Conservation (phyloP, 768 basidiomycete species). For the Rubroboletus pulcherrimus region DNA sequence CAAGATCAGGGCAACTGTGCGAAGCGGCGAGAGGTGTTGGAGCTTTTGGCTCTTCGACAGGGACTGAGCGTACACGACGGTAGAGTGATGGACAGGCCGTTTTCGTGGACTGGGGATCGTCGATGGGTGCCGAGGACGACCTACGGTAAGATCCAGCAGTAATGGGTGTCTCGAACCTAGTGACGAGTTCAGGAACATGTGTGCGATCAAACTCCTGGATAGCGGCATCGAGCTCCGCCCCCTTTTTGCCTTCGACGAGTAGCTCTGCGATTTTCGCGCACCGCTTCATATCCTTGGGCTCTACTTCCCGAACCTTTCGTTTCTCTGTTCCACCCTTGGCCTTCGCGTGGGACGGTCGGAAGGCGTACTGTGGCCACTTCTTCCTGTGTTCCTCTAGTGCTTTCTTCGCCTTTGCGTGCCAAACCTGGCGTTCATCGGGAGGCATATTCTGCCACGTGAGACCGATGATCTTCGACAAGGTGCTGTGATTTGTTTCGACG, state of each 20-base stretch:
- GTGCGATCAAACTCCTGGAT: constrained; percentile 56
- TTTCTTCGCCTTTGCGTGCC: constrained; percentile 72
- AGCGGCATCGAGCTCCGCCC: constrained; percentile 56
- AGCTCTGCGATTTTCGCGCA: constrained; percentile 67
- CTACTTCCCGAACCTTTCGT: constrained; percentile 35
- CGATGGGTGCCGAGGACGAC: constrained; percentile 59
- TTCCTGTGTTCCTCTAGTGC: constrained; percentile 73
- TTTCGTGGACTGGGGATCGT: constrained; percentile 37
- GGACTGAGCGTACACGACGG: constrained; percentile 20
- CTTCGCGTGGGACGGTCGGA: constrained; percentile 54
- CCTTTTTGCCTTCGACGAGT: constrained; percentile 64
- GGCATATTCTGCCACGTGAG: constrained; percentile 79
- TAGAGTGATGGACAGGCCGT: constrained; percentile 20
- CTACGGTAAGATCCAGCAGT: constrained; percentile 68
- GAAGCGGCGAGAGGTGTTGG: constrained; percentile 11
- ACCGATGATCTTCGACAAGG: constrained; percentile 81
- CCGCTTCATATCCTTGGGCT: constrained; percentile 53
- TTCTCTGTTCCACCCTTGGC: constrained; percentile 30
- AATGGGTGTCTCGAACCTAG: constrained; percentile 69
- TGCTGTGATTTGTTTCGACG: constrained; percentile 80
- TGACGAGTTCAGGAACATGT: constrained; percentile 57
- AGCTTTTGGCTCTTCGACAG: background rate
- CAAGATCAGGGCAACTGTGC: constrained; percentile 30
- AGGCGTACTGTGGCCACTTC: constrained; percentile 69
- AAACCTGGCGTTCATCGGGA: constrained; percentile 69